A percentile compares a stretch with the other conserved stretches of the same genome.
phyloP scores from a whole-genome alignment of 768 basidiomycete genomes.

The Lentinula raphanica region DNA sequence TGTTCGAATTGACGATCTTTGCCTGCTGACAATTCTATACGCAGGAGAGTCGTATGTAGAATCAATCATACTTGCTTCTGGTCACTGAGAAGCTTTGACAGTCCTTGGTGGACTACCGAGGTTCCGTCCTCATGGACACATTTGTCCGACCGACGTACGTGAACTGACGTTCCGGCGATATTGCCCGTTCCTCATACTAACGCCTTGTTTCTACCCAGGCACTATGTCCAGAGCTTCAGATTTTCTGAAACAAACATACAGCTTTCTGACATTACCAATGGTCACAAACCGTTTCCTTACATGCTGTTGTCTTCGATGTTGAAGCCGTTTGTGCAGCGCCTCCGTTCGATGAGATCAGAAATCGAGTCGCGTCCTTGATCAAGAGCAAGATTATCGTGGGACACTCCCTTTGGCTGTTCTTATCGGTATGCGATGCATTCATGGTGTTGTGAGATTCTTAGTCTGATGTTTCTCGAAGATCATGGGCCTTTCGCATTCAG shows the following conservation, averaged over 20 bases:
- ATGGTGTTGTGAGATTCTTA: neutral
- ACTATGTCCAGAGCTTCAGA: conserved; percentile 43
- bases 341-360: conserved; percentile 42
- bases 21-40: conserved; percentile 6
- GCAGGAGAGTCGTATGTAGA: conserved; percentile 34
- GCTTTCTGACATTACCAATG: conserved; percentile 32
- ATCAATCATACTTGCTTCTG: neutral
- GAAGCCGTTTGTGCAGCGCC: conserved; percentile 30
- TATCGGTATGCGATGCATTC: conserved; percentile 43
- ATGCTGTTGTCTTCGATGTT: neutral
- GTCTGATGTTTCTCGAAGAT: conserved; percentile 29
- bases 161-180: too few species aligned
- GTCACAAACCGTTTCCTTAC: conserved; percentile 21
- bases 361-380: conserved; percentile 36
- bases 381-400: conserved; percentile 48
- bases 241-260: conserved; percentile 41
- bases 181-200: too few species aligned
- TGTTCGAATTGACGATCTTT: neutral
- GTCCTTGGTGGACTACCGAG: conserved; percentile 45
- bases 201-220: conserved; percentile 27
- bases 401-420: conserved; percentile 48
- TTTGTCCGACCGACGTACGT: conserved; percentile 52
- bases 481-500: conserved; percentile 45
- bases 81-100: neutral
- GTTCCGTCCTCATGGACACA: conserved; percentile 40